Base-by-base conservation (phyloP, 176 grass and related monocot species). In the Hsuehochloa calcarea region DNA sequence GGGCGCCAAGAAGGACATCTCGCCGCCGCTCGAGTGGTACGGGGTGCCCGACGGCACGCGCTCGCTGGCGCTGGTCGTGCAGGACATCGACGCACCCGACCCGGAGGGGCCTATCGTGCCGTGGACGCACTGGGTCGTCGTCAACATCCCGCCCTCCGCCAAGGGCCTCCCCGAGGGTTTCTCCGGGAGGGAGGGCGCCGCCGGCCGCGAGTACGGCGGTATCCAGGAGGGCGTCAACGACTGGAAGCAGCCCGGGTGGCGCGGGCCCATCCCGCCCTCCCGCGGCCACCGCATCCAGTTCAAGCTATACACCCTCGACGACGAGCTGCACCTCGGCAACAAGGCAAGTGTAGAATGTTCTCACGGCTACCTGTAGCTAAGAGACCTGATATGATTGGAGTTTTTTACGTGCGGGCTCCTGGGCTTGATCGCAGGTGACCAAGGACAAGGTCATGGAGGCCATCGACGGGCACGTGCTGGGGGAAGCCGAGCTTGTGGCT, bases 91-190 rank as follows among this genome's bases (percentile, higher is more conserved):
- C 77, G 88, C 80, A 27, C 84, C 85, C 6, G 74, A 91, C 8
- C 82, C 74, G 4, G 79, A 80, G 25, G 62, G 68, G 0, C 92
- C 91, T 3, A 19, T 75, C 19, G 75, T 95, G 77, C 96, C 93
- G 1, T 99, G 96, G 96, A 94, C 96, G 23, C 96, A 99, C 84
- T 99, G 96, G 93, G 91, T 96, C 43, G 90, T 98, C 11, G 90
- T 82, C 72, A 91, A 96, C 87, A 99, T 96, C 70, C 84, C 90
- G n/a, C 84, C 86, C 5, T n/a, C 27, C 7, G 6, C 59, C 62
- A 93, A 89, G 80, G 87, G 88, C 55, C 78, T 99, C 19, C 93
- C 93, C 20, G 93, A 96, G 88, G 91, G 96, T 0, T 94, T 96
- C 80, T 94, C 93, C 37, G 74, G 80, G 67, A 80, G 72, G 62